phyloP scores from a whole-genome alignment of 306 rosid genomes.

The Ziziphus jujuba region DNA sequence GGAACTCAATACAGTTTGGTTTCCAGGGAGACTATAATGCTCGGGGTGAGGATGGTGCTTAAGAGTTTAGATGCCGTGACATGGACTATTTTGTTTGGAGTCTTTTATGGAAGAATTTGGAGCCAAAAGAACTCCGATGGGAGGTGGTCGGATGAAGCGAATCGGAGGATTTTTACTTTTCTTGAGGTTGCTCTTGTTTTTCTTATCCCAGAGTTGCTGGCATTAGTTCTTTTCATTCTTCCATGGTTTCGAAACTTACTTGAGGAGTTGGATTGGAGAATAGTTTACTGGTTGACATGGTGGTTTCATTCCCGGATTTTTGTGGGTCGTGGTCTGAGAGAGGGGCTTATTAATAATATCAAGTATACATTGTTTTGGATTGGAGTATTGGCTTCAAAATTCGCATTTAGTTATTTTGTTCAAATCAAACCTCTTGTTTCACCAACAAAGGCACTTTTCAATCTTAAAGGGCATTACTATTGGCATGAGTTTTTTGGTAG shows the following conservation, averaged over 20 bases:
- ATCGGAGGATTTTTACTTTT: constrained; percentile 53
- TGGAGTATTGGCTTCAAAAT: constrained; percentile 66
- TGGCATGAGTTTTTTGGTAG: constrained; percentile 81
- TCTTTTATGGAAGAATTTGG: constrained; percentile 80
- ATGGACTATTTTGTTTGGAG: constrained; percentile 72
- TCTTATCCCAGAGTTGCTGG: constrained; percentile 66
- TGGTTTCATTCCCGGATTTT: constrained; percentile 87
- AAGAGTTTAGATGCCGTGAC: constrained; percentile 63
- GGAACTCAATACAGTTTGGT: constrained; percentile 97
- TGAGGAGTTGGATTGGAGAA: constrained; percentile 60
- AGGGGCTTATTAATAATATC: constrained; percentile 64
- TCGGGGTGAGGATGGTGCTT: constrained; percentile 82
- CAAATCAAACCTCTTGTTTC: constrained; percentile 85
- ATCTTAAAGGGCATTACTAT: constrained; percentile 24
- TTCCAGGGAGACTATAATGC: constrained; percentile 63
- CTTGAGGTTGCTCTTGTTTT: constrained; percentile 61
- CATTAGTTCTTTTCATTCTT: constrained; percentile 58
- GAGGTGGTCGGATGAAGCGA: constrained; percentile 66
- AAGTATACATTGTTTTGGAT: constrained; percentile 81
- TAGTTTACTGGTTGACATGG: constrained; percentile 73
- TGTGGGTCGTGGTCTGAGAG: constrained; percentile 89
- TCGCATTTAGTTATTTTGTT: constrained; percentile 78
- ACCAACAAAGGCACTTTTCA: constrained; percentile 69
- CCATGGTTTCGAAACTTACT: constrained; percentile 77
- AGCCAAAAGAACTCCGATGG: constrained; percentile 52